A percentile compares a stretch with the other conserved stretches of the same genome.
Conservation (phyloP, 106 monocot species). For the Allium cepa region DNA sequence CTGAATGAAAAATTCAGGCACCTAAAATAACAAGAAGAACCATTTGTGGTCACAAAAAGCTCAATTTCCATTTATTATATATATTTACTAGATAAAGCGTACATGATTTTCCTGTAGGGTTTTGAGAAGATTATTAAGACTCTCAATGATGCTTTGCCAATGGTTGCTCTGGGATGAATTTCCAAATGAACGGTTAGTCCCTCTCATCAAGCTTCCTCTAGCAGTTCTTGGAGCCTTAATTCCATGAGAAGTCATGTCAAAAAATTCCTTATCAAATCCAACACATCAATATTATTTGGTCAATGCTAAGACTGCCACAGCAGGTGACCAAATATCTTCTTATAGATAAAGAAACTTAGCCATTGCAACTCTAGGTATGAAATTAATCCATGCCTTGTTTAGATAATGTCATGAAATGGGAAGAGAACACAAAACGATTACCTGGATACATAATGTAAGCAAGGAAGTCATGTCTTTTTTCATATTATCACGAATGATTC, state of each 20-base stretch:
- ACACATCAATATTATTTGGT: too few species aligned
- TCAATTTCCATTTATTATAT: neutral
- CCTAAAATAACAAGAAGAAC: conserved; percentile 28
- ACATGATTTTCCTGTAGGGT: conserved; percentile 92
- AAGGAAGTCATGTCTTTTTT: conserved; percentile 81
- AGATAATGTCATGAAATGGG: neutral
- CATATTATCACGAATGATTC: conserved; percentile 84
- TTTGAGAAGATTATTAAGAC: conserved; percentile 55
- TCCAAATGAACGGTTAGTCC: conserved; percentile 68
- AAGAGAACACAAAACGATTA: conserved; percentile 3
- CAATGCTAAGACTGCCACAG: too few species aligned
- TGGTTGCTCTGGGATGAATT: conserved; percentile 44
- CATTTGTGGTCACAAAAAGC: neutral
- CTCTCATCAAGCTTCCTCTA: conserved; percentile 51
- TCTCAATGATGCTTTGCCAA: conserved; percentile 81
- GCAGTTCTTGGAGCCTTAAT: conserved; percentile 73
- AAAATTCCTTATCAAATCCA: neutral
- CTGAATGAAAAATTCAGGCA: conserved; percentile 61
- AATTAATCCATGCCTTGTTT: neutral
- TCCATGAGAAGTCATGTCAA: neutral
- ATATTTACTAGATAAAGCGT: conserved; percentile 17
- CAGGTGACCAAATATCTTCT: neutral
- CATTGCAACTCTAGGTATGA: too few species aligned
- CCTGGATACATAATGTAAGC: conserved; percentile 79
- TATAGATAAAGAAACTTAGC: neutral